These are phyloP conservation scores for Colletotrichum plurivorum DNA, from an alignment of 2,329 filamentous ascomycete species.

Conservation along the genomic window DNA sequence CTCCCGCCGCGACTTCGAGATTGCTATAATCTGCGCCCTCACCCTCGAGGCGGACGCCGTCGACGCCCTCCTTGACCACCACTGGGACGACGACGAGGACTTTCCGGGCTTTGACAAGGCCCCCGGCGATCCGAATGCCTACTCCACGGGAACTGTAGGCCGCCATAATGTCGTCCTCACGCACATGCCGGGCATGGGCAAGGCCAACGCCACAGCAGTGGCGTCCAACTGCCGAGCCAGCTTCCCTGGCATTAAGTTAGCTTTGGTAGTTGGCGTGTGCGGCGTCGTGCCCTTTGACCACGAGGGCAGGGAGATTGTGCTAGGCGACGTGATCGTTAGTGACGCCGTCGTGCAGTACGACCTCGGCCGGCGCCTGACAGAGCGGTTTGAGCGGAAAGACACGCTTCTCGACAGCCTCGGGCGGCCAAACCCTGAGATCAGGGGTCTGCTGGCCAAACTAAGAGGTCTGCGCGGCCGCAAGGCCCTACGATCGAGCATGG, in stretches of 20 bases:
- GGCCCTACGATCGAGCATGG: conserved; percentile 21
- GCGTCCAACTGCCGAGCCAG: conserved; percentile 34
- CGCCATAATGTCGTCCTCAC: conserved; percentile 49
- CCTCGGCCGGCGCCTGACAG: neutral
- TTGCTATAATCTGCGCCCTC: conserved; percentile 30
- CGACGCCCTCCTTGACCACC: conserved; percentile 40
- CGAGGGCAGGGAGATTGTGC: conserved; percentile 39
- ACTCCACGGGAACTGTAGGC: conserved; percentile 45
- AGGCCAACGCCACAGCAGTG: conserved; percentile 42
- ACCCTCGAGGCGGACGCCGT: conserved; percentile 42
- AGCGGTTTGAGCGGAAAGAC: conserved; percentile 44
- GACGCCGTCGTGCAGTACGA: conserved; percentile 47
- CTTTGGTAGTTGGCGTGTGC: conserved; percentile 42
- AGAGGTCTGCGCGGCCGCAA: conserved; percentile 40
- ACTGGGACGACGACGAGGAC: conserved; percentile 37
- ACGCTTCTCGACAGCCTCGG: conserved; percentile 42
- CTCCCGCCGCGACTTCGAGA: neutral
- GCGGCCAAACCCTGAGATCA: conserved; percentile 43
- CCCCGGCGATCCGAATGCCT: conserved; percentile 47
- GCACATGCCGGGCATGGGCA: conserved; percentile 48
- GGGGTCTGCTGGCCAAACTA: conserved; percentile 44
- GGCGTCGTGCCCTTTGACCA: conserved; percentile 42
- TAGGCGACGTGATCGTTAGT: conserved; percentile 50
- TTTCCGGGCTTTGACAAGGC: conserved; percentile 43
- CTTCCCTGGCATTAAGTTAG: conserved; percentile 42